phyloP scores from a whole-genome alignment of 1,284 basidiomycete genomes.

The Tilletia setariae region DNA sequence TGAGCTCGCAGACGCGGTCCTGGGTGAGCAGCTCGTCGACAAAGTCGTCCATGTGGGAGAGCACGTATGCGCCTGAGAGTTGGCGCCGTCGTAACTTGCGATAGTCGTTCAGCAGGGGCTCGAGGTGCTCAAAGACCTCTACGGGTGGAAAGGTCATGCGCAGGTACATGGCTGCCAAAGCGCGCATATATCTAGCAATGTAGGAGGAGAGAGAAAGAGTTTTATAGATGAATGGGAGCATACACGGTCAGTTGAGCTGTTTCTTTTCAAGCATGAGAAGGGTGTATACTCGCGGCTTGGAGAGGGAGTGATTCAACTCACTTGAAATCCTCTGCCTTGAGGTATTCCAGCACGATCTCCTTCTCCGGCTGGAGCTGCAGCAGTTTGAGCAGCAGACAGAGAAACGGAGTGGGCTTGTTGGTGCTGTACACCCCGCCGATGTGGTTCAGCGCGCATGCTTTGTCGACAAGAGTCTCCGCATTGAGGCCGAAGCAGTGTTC shows the following conservation, averaged over 20 bases:
- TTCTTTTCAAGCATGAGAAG: no score
- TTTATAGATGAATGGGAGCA: no score
- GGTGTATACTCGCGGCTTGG: no score
- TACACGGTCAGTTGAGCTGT: no score
- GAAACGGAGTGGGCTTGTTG: slow-evolving; percentile 55
- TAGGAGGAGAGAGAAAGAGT: no score
- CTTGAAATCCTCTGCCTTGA: slow-evolving; percentile 97
- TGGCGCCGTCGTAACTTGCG: slow-evolving; percentile 78
- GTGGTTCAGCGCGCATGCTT: slow-evolving; percentile 73
- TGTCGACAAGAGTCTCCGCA: slow-evolving; percentile 88
- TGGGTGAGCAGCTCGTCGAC: slow-evolving; percentile 78
- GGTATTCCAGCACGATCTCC: slow-evolving; percentile 89
- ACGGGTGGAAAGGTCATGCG: slow-evolving; percentile 85
- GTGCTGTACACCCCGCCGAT: slow-evolving; percentile 71
- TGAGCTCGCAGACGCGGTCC: slow-evolving; percentile 93
- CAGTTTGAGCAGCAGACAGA: slow-evolving; percentile 89
- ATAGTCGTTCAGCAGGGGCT: slow-evolving; percentile 90
- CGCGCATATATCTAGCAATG: slow-evolving; percentile 75
- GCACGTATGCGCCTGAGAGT: slow-evolving; percentile 56
- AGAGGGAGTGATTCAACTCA: no score
- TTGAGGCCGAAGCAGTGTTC: slow-evolving; percentile 62
- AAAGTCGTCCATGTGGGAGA: slow-evolving; percentile 90
- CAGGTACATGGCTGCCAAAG: slow-evolving; percentile 88
- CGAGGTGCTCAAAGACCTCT: slow-evolving; percentile 87
- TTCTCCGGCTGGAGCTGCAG: slow-evolving; percentile 96